phyloP scores from a whole-genome alignment of 2,329 filamentous ascomycete genomes.

The Metarhizium album region DNA sequence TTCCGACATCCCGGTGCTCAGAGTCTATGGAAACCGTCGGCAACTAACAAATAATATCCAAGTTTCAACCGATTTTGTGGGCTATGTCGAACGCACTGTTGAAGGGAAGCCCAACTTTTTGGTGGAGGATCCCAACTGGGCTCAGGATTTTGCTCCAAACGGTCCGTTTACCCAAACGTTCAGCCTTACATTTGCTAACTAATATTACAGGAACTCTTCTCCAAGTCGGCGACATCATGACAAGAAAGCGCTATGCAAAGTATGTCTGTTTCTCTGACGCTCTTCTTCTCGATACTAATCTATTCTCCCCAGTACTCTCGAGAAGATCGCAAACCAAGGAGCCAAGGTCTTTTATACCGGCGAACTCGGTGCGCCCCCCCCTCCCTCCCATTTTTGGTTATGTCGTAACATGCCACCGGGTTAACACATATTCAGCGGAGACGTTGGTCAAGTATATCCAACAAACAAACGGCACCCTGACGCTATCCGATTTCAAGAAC shows the following conservation, averaged over 20 bases:
- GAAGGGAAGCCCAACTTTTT: conserved; percentile 47
- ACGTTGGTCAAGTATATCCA: conserved; percentile 62
- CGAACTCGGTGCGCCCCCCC: conserved; percentile 36
- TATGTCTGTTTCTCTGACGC: conserved; percentile 13
- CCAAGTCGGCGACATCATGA: conserved; percentile 65
- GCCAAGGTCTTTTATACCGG: conserved; percentile 65
- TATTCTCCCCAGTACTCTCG: conserved; percentile 44
- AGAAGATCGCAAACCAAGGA: conserved; percentile 64
- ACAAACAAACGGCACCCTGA: conserved; percentile 71
- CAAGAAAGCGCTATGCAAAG: conserved; percentile 64
- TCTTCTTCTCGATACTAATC: background rate
- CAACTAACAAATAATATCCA: background rate
- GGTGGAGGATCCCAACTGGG: conserved; percentile 65
- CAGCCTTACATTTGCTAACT: conserved; percentile 3
- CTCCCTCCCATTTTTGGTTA: background rate
- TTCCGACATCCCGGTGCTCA: background rate
- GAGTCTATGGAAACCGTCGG: background rate
- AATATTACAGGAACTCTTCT: conserved; percentile 45
- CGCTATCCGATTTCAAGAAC: conserved; percentile 60
- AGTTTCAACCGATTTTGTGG: conserved; percentile 63
- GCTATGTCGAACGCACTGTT: conserved; percentile 53
- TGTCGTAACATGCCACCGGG: background rate
- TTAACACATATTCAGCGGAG: conserved; percentile 40
- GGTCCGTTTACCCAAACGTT: conserved; percentile 26
- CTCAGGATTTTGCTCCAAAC: conserved; percentile 78